Conservation (phyloP, 805 yeast species). For the Metschnikowia corniflorae region DNA sequence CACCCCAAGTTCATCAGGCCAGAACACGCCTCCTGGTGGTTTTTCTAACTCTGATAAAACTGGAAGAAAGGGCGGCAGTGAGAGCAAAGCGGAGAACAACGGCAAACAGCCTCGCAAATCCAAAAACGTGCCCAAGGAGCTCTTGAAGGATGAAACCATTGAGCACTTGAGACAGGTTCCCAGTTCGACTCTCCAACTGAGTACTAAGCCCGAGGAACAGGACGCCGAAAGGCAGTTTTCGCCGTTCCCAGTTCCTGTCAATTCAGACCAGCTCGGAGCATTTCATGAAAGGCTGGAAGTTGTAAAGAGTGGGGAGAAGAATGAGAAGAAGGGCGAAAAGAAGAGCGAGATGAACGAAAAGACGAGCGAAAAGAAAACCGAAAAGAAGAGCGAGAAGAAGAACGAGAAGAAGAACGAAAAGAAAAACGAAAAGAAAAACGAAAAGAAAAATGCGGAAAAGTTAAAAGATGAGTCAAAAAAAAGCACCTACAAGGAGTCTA, state of each 20-base stretch:
- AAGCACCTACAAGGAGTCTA: background rate
- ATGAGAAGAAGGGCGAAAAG: no score
- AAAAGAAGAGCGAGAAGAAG: background rate
- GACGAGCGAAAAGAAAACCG: background rate
- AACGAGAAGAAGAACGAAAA: background rate
- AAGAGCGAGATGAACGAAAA: no score
- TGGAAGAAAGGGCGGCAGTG: background rate
- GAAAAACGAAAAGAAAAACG: background rate
- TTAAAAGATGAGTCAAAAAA: background rate
- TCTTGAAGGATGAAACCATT: no score
- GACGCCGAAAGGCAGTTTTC: conserved; percentile 8
- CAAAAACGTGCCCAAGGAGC: no score
- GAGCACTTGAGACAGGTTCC: background rate
- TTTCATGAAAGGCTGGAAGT: no score
- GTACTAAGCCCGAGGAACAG: background rate
- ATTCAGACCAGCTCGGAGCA: no score
- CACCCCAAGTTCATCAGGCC: no score
- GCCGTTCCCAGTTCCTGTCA: conserved; percentile 6
- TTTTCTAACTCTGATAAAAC: background rate
- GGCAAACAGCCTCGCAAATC: background rate
- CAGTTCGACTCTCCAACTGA: background rate
- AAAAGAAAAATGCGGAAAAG: background rate
- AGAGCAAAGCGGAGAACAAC: background rate
- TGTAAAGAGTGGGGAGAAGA: no score
- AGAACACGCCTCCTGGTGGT: no score